A percentile compares a stretch with the other conserved stretches of the same genome.
These are phyloP conservation scores for Selaginella tamariscina DNA, from an alignment of 75 land plant genomes.

Conservation along the genomic window DNA sequence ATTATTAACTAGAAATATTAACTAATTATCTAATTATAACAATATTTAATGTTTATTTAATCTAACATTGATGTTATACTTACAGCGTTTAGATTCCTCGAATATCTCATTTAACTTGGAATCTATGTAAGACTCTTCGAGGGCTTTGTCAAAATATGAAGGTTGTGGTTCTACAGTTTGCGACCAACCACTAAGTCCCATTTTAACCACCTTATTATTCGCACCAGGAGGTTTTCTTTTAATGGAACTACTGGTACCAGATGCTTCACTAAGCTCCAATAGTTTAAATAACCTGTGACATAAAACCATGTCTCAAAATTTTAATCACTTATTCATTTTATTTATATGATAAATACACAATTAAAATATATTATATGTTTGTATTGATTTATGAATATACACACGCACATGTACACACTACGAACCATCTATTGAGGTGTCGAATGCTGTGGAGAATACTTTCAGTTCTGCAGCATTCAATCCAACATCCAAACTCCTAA, in stretches of 20 bases:
- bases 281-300: background rate
- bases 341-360: background rate
- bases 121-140: background rate
- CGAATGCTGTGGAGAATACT: conserved; percentile 9
- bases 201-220: background rate
- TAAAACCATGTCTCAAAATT: background rate
- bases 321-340: too few species aligned
- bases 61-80: too few species aligned
- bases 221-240: background rate
- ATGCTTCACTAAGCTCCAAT: background rate
- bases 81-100: too few species aligned
- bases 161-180: background rate
- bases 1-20: too few species aligned
- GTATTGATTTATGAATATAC: too few species aligned
- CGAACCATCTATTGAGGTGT: conserved; percentile 3
- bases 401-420: too few species aligned
- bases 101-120: too few species aligned
- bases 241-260: background rate
- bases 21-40: too few species aligned
- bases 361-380: too few species aligned
- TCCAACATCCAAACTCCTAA: background rate
- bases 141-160: background rate
- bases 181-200: background rate
- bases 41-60: too few species aligned
- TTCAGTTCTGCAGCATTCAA: conserved; percentile 6